Base-by-base conservation (phyloP, 352 stramenopile genomes). In the Phytophthora palmivora region DNA sequence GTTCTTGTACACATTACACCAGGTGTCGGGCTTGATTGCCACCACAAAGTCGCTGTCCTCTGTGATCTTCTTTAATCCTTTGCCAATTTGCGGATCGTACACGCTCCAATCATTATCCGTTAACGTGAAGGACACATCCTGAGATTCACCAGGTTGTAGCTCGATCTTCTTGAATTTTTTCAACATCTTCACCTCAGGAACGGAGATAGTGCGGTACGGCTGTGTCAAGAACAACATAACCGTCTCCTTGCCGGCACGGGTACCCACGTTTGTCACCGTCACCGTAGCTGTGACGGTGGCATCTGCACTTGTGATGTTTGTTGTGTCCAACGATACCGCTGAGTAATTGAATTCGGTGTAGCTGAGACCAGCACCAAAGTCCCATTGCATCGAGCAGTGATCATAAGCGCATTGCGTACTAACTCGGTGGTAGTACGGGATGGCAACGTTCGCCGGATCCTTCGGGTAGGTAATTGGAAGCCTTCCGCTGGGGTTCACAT, bases 401-500 rank as follows among this genome's bases (percentile, higher is more conserved):
- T 67, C 59, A 15, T 71, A 70, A n/a, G 78, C 61, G 32, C 83
- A 92, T 3, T 69, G 74, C 11, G 70, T 73, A 10, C 50, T 84
- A 18, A 80, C 75, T 3, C 58, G 79, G 49, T 89, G 80, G 49
- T 90, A 88, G 74, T 93, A 94, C 15, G 77, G 73, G 52, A 91
- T 89, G 21, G 71, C 74, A 15, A 87, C 58, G 53, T 84, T 88
- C n/a, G 63, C 76, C 0, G 63, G 60, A 44, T 88, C 61, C 60
- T 84, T 85, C 8, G 81, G 83, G 61, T 92, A 97, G n/a, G 85
- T 94, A 58, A 96, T 86, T 0, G 88, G 82, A 8, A 96, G 63
- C 37, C 71, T 69, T 6, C 89, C 89, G 28, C 85, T 95, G 9
- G 88, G 88, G 65, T 94, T 95, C 21, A 85, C 75, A 3, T 76